Conservation (phyloP, 225 moss, liverwort and hornwort species). For the Straminergon stramineum region DNA sequence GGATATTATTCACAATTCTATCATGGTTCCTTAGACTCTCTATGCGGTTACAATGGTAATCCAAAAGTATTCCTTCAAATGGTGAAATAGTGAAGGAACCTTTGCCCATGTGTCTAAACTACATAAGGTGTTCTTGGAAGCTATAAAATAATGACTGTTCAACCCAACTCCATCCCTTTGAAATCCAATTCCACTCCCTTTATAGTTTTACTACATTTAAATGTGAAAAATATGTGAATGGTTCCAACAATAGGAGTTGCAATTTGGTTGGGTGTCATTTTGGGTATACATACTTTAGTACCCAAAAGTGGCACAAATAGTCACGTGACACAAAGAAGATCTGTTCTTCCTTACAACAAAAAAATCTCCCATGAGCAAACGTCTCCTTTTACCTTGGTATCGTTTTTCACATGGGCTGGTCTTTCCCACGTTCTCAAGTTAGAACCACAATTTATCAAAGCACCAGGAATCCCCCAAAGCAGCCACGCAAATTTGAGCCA, state of each 20-base stretch:
- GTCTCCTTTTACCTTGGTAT: background rate
- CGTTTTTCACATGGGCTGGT: background rate
- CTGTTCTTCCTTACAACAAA: background rate
- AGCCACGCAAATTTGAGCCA: background rate
- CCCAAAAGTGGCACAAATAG: background rate
- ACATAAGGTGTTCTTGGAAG: fast-evolving
- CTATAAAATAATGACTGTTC: background rate
- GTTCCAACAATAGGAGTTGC: fast-evolving
- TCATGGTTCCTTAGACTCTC: background rate
- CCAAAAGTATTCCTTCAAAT: background rate
- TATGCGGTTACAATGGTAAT: background rate
- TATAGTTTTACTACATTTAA: too few relatives aligned
- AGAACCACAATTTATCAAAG: background rate
- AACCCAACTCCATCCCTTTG: background rate
- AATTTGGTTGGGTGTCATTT: fast-evolving
- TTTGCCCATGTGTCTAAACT: background rate
- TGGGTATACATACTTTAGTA: fast-evolving
- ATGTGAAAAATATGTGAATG: fast-evolving
- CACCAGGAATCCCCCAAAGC: background rate
- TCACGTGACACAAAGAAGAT: background rate
- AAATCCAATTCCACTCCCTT: background rate
- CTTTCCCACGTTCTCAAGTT: background rate
- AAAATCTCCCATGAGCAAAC: background rate
- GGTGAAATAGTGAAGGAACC: background rate
- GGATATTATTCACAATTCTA: background rate